These are phyloP conservation scores for Chaetomium tenue DNA, from an alignment of 495 filamentous ascomycete genomes.

Conservation along the genomic window DNA sequence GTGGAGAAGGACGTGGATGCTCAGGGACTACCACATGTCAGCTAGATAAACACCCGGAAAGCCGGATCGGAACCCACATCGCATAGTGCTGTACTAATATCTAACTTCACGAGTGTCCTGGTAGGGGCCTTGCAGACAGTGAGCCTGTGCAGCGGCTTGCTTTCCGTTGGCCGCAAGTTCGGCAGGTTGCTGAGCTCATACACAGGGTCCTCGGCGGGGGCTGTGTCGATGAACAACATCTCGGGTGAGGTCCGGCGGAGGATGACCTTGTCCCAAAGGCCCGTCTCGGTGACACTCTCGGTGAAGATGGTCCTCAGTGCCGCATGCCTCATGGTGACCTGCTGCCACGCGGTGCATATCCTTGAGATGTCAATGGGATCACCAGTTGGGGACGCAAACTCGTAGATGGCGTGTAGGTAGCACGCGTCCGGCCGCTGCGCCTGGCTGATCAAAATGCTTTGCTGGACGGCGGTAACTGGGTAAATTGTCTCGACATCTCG, in stretches of 20 bases:
- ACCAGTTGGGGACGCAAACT: constrained; percentile 48
- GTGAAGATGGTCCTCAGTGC: constrained; percentile 48
- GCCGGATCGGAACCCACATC: constrained; percentile 29
- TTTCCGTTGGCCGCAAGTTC: constrained; percentile 36
- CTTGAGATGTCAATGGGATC: constrained; percentile 41
- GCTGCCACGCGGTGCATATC: constrained; percentile 48
- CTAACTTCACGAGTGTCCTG: constrained; percentile 47
- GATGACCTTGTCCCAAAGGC: constrained; percentile 45
- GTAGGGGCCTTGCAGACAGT: constrained; percentile 45
- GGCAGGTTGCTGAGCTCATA: constrained; percentile 44
- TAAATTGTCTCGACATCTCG: constrained; percentile 55
- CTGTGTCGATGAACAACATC: constrained; percentile 50
- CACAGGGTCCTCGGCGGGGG: constrained; percentile 42
- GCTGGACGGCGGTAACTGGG: constrained; percentile 66
- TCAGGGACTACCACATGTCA: constrained; percentile 33
- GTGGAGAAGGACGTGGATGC: constrained; percentile 44
- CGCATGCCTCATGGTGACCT: constrained; percentile 40
- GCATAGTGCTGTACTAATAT: constrained; percentile 47
- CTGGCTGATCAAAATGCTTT: constrained; percentile 63
- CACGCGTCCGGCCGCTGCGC: constrained; percentile 57
- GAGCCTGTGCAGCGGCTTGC: constrained; percentile 45
- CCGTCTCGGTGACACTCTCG: constrained; percentile 42
- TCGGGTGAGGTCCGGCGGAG: constrained; percentile 43
- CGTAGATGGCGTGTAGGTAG: constrained; percentile 60
- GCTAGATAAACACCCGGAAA: not conserved